Conservation (phyloP, 2,329 filamentous ascomycete species). For the Monosporascus sp. region DNA sequence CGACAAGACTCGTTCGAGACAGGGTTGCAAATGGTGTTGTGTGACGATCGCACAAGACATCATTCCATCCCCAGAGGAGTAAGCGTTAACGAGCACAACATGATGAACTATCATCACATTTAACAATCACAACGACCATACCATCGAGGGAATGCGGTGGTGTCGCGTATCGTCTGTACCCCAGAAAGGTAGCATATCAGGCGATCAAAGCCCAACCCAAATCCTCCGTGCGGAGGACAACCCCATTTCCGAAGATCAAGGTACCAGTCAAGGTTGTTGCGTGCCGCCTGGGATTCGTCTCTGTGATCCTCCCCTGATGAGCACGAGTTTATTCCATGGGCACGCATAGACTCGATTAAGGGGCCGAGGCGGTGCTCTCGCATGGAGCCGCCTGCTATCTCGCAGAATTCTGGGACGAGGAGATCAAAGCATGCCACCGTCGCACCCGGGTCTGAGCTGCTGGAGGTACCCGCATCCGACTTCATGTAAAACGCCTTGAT, state of each 20-base stretch:
- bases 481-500: slow-evolving; percentile 92
- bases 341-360: slow-evolving; percentile 65
- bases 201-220: slow-evolving; percentile 85
- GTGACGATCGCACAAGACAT: slow-evolving; percentile 23
- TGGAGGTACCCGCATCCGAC: slow-evolving; percentile 8
- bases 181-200: slow-evolving; percentile 79
- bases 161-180: slow-evolving; percentile 75
- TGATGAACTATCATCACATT: slow-evolving; percentile 11
- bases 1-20: slow-evolving; percentile 10
- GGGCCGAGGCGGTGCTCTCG: slow-evolving; percentile 72
- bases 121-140: slow-evolving; percentile 57
- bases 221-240: slow-evolving; percentile 86
- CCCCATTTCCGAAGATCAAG: slow-evolving; percentile 83
- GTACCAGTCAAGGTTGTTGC: slow-evolving; percentile 68
- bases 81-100: slow-evolving; percentile 34
- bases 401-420: slow-evolving; percentile 77
- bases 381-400: slow-evolving; percentile 83
- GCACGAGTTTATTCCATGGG: slow-evolving; percentile 54
- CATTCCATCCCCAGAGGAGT: slow-evolving; percentile 30
- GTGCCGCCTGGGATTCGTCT: slow-evolving; percentile 20
- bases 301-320: slow-evolving; percentile 12
- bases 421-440: slow-evolving; percentile 91
- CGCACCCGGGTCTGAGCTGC: slow-evolving; percentile 17
- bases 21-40: slow-evolving; percentile 14
- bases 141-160: slow-evolving; percentile 80